These are phyloP conservation scores for Jacaranda copaia DNA, from an alignment of 257 asterid genomes.

Conservation along the genomic window DNA sequence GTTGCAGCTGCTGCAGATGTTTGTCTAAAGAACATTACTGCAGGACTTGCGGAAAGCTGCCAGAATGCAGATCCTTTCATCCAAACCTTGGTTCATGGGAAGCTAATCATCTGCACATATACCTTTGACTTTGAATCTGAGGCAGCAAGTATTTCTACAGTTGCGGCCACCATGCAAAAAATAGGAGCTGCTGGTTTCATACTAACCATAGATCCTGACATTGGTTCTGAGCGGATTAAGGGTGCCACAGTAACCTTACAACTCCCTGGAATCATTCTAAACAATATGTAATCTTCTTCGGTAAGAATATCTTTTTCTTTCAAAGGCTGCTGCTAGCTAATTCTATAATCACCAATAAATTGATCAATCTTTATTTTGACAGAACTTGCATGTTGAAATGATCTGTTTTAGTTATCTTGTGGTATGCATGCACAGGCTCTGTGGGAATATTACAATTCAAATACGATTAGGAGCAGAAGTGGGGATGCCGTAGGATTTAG, in stretches of 20 bases:
- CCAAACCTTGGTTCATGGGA: conserved; percentile 58
- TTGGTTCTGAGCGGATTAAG: conserved; percentile 55
- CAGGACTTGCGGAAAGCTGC: conserved; percentile 63
- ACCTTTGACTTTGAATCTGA: conserved; percentile 64
- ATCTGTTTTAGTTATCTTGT: background rate
- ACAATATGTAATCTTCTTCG: conserved; percentile 62
- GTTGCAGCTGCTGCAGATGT: conserved; percentile 77
- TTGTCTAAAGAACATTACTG: conserved; percentile 48
- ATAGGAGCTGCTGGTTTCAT: conserved; percentile 76
- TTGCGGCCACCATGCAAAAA: conserved; percentile 53
- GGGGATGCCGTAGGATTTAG: conserved; percentile 57
- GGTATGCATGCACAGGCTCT: conserved; percentile 47
- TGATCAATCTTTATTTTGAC: too few species aligned
- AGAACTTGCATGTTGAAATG: too few species aligned
- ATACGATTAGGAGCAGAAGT: conserved; percentile 58
- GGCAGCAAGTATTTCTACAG: conserved; percentile 54
- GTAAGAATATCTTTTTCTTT: conserved; percentile 37
- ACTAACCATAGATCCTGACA: conserved; percentile 69
- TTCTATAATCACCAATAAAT: background rate
- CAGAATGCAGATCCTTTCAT: conserved; percentile 59
- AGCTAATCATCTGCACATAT: conserved; percentile 63
- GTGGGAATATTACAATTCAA: conserved; percentile 62
- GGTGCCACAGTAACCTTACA: conserved; percentile 49
- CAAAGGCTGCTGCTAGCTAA: background rate
- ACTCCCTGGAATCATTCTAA: conserved; percentile 67